These are phyloP conservation scores for Cenchrus purpureus DNA, from an alignment of 176 grass and related monocot species.

Conservation along the genomic window DNA sequence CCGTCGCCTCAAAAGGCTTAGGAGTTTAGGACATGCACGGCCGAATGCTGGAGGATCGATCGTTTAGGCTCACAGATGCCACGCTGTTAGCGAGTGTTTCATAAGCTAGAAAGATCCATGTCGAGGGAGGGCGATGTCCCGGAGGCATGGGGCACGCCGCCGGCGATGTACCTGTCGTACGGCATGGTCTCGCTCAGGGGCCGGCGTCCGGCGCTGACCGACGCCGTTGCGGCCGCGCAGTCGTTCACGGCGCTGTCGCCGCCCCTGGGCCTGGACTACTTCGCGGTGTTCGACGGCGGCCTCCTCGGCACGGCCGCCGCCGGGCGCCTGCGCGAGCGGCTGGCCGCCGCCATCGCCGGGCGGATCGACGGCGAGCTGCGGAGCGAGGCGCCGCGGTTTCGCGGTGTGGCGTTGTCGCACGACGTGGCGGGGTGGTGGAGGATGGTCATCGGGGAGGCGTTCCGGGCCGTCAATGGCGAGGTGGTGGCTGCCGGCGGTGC, in stretches of 20 bases:
- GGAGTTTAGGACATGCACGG: too few species aligned
- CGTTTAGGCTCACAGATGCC: too few species aligned
- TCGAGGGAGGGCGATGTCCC: too few species aligned
- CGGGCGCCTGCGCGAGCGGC: too few species aligned
- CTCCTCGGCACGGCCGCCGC: too few species aligned
- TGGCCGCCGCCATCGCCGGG: neutral
- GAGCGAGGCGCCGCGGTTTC: neutral
- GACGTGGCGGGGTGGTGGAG: slow-evolving; percentile 16
- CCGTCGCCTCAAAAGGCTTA: too few species aligned
- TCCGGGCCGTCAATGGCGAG: neutral
- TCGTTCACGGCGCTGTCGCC: slow-evolving; percentile 4
- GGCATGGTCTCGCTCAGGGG: neutral
- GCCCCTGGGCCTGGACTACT: neutral
- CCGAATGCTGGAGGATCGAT: too few species aligned
- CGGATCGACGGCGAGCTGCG: slow-evolving; percentile 1
- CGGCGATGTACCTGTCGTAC: slow-evolving; percentile 20
- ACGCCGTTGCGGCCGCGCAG: neutral
- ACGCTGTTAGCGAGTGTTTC: too few species aligned
- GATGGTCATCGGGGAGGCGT: neutral
- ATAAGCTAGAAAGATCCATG: too few species aligned
- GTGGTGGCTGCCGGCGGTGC: fast-evolving
- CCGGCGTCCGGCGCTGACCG: neutral
- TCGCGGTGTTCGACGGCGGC: slow-evolving; percentile 7
- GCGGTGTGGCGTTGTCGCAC: neutral
- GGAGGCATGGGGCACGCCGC: neutral